phyloP scores from a whole-genome alignment of 106 monocot genomes.

The Dioscorea zingiberensis region DNA sequence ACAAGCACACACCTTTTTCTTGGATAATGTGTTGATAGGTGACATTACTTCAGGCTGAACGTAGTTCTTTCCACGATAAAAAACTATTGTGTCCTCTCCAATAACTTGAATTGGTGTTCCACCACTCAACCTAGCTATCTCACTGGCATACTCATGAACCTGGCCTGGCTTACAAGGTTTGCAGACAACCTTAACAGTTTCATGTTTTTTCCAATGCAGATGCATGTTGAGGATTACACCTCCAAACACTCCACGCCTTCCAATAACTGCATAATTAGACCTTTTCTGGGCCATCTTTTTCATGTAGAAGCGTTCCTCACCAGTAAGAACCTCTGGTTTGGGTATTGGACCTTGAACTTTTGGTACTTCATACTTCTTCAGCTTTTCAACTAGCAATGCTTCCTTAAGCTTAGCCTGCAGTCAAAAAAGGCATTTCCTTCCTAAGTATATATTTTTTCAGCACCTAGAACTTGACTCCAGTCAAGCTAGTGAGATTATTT shows the following conservation, averaged over 20 bases:
- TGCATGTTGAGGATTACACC: conserved; percentile 98
- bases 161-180: conserved; percentile 96
- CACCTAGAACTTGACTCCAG: neutral
- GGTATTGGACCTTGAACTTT: conserved; percentile 65
- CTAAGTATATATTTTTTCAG: neutral
- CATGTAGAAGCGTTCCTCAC: conserved; percentile 87
- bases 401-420: conserved; percentile 86
- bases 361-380: conserved; percentile 74
- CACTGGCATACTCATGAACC: conserved; percentile 84
- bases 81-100: conserved; percentile 79
- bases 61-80: conserved; percentile 91
- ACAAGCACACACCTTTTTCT: conserved; percentile 63
- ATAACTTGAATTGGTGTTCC: conserved; percentile 84
- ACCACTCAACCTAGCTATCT: conserved; percentile 86
- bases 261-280: conserved; percentile 92
- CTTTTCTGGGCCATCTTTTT: conserved; percentile 97
- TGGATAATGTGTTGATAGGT: conserved; percentile 90
- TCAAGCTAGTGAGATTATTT: neutral
- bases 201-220: conserved; percentile 99
- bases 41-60: conserved; percentile 94
- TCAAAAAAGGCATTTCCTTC: no score
- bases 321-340: conserved; percentile 52
- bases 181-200: conserved; percentile 95
- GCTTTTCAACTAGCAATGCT: conserved; percentile 65
- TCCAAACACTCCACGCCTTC: conserved; percentile 80